Base-by-base conservation (phyloP, 192 early-diverging fungal genomes). In the Coemansia sp. region DNA sequence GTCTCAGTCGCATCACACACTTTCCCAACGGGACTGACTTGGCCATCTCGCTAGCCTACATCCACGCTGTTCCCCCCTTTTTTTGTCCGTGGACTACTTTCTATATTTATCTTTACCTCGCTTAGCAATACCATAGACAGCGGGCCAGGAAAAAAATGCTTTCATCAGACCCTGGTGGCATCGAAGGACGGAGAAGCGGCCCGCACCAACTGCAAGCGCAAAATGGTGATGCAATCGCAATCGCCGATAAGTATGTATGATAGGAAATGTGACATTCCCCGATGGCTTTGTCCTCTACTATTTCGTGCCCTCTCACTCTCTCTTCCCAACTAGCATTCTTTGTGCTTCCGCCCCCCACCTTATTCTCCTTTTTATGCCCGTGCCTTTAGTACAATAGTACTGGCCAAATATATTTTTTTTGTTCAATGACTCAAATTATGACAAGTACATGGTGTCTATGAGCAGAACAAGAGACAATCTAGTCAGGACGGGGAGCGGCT, bases 241-340 rank as follows among this genome's bases (percentile, higher is more conserved):
- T 24, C 22, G 22, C 22, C 49, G 61, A 65, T 61, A 73, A 32
- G 71, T 73, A 73, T 63, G 71, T 63, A 4, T 12, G n/a, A 43
- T 58, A 39, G 22, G 22, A 44, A 30, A 32, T 10, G 39, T 4
- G n/a, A 18, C 38, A 65, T 52, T 65, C 34, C 45, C 45, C 18
- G 18, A 47, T 47, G 45, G 18, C 45, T 47, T 47, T 20, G 20
- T 24, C 24, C 56, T 4, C 20, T 18, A 56, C 29, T 56, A 53
- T 8, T 12, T 27, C 22, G 22, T 27, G 22, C 24, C 4, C 44
- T 6, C n/a, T 16, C 44, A 18, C 5, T 5, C 29, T 16, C 5
- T 5, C 29, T 16, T 20, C 18, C 18, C 4, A 10, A 20, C 18
- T 18, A 18, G n/a, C 45, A 49, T 49, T 49, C 45, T 49, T 49